Percentiles rank a stretch among this genome's conserved stretches.
Evolutionary conservation across 177 flowering plant species (phyloP).

Genomic region (Vitis hybrid): DNA sequence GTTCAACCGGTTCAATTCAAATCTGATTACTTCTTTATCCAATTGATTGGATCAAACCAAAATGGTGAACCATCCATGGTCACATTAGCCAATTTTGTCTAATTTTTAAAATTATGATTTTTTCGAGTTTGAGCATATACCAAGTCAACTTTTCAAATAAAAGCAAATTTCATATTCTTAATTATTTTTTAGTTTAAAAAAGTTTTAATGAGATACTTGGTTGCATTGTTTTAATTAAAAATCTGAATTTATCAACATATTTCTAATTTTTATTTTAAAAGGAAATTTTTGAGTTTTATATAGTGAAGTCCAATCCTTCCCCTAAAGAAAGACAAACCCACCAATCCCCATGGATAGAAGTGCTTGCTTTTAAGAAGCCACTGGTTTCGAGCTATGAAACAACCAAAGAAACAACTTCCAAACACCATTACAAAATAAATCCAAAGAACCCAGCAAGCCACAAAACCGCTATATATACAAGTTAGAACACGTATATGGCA

Average conservation of each 20-base stretch:
- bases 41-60: too few species aligned
- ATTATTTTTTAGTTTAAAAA: too few species aligned
- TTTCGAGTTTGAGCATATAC: too few species aligned
- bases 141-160: too few species aligned
- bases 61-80: rapidly evolving
- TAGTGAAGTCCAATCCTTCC: background rate
- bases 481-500: background rate
- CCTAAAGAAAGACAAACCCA: background rate
- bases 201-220: too few species aligned
- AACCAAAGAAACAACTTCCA: background rate
- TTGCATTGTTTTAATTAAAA: too few species aligned
- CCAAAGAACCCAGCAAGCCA: background rate
- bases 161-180: too few species aligned
- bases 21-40: rapidly evolving
- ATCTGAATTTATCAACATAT: too few species aligned
- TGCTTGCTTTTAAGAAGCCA: background rate
- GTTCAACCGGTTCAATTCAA: too few species aligned
- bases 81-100: too few species aligned
- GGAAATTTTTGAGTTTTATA: background rate
- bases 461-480: background rate
- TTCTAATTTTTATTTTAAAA: background rate
- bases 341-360: background rate
- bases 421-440: background rate
- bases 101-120: background rate
- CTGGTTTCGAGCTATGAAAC: background rate